Evolutionary conservation across 768 basidiomycete species (phyloP).

Genomic region (Boletus rufocinnamomeus): DNA sequence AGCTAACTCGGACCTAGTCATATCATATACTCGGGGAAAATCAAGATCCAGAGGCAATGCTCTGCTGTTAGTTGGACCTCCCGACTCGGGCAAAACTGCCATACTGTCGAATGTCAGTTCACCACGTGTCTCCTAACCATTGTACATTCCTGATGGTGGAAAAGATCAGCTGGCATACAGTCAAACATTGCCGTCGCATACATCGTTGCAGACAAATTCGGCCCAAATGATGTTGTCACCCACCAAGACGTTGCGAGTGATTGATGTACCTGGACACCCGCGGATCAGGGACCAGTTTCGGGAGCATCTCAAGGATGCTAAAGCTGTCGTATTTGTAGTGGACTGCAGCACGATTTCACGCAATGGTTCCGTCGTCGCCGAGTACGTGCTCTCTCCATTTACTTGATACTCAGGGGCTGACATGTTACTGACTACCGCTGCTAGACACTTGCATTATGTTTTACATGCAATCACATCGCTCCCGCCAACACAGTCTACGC

Average conservation of each 20-base stretch:
- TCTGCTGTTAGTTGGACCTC: slow-evolving; percentile 74
- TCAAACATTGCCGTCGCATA: slow-evolving; percentile 65
- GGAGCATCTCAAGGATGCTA: slow-evolving; percentile 63
- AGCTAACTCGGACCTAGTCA: slow-evolving; percentile 41
- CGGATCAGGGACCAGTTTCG: slow-evolving; percentile 73
- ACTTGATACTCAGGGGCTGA: not conserved
- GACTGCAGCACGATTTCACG: slow-evolving; percentile 79
- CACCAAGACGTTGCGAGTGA: slow-evolving; percentile 50
- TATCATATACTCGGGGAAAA: slow-evolving; percentile 45
- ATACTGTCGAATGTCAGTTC: slow-evolving; percentile 66
- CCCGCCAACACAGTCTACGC: slow-evolving; percentile 66
- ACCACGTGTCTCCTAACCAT: not conserved
- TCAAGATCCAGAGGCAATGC: slow-evolving; percentile 53
- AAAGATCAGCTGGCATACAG: slow-evolving; percentile 60
- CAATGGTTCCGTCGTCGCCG: slow-evolving; percentile 73
- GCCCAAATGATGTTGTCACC: slow-evolving; percentile 46
- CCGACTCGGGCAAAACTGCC: slow-evolving; percentile 81
- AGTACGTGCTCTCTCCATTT: slow-evolving; percentile 52
- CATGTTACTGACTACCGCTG: slow-evolving; percentile 4
- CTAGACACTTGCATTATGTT: slow-evolving; percentile 72
- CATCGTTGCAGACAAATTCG: slow-evolving; percentile 75
- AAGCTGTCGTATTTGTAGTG: slow-evolving; percentile 74
- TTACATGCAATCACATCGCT: slow-evolving; percentile 70
- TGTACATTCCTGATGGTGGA: slow-evolving; percentile 12
- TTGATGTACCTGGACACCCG: slow-evolving; percentile 87